Conservation (phyloP, 2,329 filamentous ascomycete genomes). For the Botryotinia globosa region DNA sequence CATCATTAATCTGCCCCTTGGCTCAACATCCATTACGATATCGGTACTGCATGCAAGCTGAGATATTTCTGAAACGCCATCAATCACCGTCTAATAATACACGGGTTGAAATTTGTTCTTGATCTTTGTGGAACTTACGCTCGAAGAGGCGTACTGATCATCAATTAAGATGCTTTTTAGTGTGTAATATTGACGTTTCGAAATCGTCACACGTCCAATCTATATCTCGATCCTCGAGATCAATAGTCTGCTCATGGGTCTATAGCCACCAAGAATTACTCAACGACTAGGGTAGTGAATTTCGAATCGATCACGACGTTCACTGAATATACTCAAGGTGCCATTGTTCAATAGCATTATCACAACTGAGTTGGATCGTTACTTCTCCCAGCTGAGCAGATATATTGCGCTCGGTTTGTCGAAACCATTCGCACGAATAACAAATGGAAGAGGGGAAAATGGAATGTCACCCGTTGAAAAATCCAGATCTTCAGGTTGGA, state of each 20-base stretch:
- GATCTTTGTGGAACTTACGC: constrained; percentile 15
- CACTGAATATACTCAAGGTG: neutral
- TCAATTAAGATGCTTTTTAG: constrained; percentile 16
- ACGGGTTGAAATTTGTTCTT: constrained; percentile 15
- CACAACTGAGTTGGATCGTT: neutral
- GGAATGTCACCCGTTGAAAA: constrained; percentile 13
- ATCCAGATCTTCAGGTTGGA: constrained; percentile 6
- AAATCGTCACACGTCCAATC: constrained; percentile 18
- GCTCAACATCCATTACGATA: neutral
- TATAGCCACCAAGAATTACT: neutral
- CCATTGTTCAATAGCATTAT: neutral
- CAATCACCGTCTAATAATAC: constrained; percentile 12
- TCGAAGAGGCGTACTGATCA: constrained; percentile 16
- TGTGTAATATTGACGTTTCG: constrained; percentile 23
- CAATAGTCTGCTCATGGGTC: constrained; percentile 19
- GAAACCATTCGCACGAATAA: neutral
- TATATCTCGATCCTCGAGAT: constrained; percentile 20
- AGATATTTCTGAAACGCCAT: constrained; percentile 19
- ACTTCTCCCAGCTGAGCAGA: constrained; percentile 3
- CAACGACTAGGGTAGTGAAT: neutral
- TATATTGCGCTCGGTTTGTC: constrained; percentile 15
- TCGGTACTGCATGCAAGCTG: constrained; percentile 20
- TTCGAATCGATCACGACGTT: constrained; percentile 8
- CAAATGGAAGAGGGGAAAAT: neutral
- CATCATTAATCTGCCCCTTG: constrained; percentile 3